Conservation (phyloP, 495 filamentous ascomycete species). For the Lophium mytilinum region DNA sequence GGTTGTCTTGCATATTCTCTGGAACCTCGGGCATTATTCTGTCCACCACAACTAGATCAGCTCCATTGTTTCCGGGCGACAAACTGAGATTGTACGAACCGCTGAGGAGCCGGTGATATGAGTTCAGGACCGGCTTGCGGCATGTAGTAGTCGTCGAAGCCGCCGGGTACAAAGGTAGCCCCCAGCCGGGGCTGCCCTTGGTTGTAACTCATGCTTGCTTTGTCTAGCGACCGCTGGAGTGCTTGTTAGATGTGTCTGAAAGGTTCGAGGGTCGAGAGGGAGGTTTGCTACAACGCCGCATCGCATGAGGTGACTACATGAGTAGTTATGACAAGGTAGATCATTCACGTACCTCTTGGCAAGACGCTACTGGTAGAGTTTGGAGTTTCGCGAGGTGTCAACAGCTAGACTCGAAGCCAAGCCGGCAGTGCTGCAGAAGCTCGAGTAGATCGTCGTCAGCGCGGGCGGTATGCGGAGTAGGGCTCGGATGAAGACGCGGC, state of each 20-base stretch:
- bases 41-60: slow-evolving; percentile 18
- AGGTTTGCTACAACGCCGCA: not conserved
- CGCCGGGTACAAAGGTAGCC: slow-evolving; percentile 87
- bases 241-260: not conserved
- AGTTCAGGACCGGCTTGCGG: slow-evolving; percentile 54
- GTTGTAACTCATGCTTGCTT: slow-evolving; percentile 23
- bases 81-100: slow-evolving; percentile 44
- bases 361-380: not conserved
- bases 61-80: not conserved
- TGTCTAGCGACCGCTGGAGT: not conserved
- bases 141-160: slow-evolving; percentile 80
- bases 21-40: slow-evolving; percentile 72
- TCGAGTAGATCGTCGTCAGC: too few species aligned
- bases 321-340: not conserved
- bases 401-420: too few species aligned
- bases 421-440: too few species aligned
- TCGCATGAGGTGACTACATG: slow-evolving; percentile 4
- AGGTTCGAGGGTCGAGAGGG: not conserved
- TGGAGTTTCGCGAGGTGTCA: too few species aligned
- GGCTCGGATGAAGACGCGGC: not conserved
- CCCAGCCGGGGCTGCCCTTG: slow-evolving; percentile 41
- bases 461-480: too few species aligned
- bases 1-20: slow-evolving; percentile 82
- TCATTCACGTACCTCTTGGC: slow-evolving; percentile 8
- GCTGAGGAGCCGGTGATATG: slow-evolving; percentile 78